Evolutionary conservation across 2,329 filamentous ascomycete genomes (phyloP).

Genomic region (Botrytis fragariae): DNA sequence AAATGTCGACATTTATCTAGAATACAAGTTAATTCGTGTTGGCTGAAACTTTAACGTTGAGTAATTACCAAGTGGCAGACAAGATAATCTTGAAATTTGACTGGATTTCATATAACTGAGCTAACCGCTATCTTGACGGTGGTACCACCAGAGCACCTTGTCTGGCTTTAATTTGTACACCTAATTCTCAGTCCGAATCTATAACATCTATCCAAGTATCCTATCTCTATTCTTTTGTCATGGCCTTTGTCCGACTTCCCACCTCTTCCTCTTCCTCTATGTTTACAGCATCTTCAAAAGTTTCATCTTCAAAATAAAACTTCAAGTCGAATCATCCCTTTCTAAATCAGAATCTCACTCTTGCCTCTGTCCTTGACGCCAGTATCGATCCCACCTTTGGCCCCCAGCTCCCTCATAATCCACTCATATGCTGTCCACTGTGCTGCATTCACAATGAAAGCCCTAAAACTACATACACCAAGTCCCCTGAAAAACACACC

Average conservation of each 20-base stretch:
- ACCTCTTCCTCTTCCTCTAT: not conserved
- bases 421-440: slow-evolving; percentile 91
- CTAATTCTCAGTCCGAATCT: not conserved
- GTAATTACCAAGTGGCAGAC: not conserved
- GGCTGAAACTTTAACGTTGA: not conserved
- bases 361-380: not conserved
- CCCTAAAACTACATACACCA: slow-evolving; percentile 76
- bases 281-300: not conserved
- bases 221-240: not conserved
- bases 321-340: not conserved
- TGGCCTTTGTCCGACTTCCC: too few relatives aligned
- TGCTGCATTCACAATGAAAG: slow-evolving; percentile 92
- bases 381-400: slow-evolving; percentile 19
- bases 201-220: not conserved
- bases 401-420: slow-evolving; percentile 63
- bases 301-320: too few relatives aligned
- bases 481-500: slow-evolving; percentile 70
- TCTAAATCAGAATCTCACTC: slow-evolving; percentile 12
- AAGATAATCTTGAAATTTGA: not conserved
- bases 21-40: not conserved
- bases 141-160: not conserved
- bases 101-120: not conserved
- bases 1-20: not conserved
- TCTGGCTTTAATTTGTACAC: not conserved
- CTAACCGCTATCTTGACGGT: too few relatives aligned